Evolutionary conservation across 2,329 filamentous ascomycete species (phyloP).

Genomic region (Zasmidium cellare): DNA sequence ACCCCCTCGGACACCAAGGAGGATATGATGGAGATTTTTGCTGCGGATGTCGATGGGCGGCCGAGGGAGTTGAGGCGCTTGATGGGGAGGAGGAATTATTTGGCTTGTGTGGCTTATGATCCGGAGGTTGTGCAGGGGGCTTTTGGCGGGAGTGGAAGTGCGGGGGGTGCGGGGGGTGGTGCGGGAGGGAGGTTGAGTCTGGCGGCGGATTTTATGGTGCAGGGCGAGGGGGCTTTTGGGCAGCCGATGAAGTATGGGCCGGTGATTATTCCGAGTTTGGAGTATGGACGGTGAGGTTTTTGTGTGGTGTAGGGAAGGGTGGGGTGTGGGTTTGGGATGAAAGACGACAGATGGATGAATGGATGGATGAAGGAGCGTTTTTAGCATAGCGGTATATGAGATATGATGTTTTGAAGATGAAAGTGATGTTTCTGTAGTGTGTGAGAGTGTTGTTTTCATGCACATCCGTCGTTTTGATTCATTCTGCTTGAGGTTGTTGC

Average conservation of each 20-base stretch:
- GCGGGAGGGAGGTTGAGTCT: slow-evolving; percentile 73
- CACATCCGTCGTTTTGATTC: too few relatives aligned
- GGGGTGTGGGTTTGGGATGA: neutral
- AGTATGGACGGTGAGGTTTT: slow-evolving; percentile 49
- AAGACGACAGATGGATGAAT: too few relatives aligned
- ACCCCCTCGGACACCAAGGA: slow-evolving; percentile 90
- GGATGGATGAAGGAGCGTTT: too few relatives aligned
- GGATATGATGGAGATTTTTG: slow-evolving; percentile 99
- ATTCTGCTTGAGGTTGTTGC: too few relatives aligned
- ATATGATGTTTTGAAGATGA: too few relatives aligned
- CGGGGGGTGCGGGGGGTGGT: slow-evolving; percentile 33
- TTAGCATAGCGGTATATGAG: too few relatives aligned
- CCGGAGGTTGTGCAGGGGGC: slow-evolving; percentile 66
- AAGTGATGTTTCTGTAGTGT: too few relatives aligned
- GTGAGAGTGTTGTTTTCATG: too few relatives aligned
- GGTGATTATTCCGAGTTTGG: slow-evolving; percentile 79
- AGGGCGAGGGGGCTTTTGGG: slow-evolving; percentile 80
- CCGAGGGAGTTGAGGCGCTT: slow-evolving; percentile 82
- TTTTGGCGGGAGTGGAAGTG: slow-evolving; percentile 25
- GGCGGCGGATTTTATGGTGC: slow-evolving; percentile 94
- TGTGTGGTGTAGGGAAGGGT: neutral
- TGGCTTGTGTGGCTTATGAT: slow-evolving; percentile 91
- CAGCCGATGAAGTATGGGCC: slow-evolving; percentile 93
- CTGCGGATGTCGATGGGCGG: slow-evolving; percentile 83
- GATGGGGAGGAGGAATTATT: slow-evolving; percentile 91